Percentiles rank a stretch among this genome's conserved stretches.
Evolutionary conservation across 805 yeast genomes (phyloP).

Genomic region (Lipomyces orientalis): DNA sequence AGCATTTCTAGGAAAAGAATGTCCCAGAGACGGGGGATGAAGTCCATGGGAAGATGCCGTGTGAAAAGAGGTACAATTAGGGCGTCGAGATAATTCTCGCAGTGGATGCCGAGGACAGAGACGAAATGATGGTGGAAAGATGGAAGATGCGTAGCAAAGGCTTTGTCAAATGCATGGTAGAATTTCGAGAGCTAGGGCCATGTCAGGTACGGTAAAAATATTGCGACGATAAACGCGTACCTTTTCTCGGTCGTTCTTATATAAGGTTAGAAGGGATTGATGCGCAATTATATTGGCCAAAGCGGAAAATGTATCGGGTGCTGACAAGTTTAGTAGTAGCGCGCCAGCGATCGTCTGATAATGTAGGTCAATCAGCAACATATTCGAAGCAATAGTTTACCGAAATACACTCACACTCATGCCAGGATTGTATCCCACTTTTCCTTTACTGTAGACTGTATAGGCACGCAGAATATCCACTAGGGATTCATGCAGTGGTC

Average conservation of each 20-base stretch:
- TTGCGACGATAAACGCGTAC: not conserved
- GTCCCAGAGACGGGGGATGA: conserved; percentile 59
- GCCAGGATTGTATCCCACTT: conserved; percentile 46
- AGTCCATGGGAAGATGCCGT: conserved; percentile 53
- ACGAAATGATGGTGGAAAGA: conserved; percentile 58
- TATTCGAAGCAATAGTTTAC: not conserved
- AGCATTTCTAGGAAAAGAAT: conserved; percentile 61
- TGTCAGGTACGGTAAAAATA: not conserved
- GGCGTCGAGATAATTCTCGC: conserved; percentile 53
- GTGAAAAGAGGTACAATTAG: conserved; percentile 54
- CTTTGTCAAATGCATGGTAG: conserved; percentile 54
- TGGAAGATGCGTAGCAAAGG: conserved; percentile 54
- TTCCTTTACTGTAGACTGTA: conserved; percentile 39
- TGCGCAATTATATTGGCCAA: conserved; percentile 50
- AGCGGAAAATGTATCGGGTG: conserved; percentile 50
- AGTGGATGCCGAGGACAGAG: conserved; percentile 49
- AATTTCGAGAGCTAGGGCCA: conserved; percentile 46
- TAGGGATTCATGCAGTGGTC: conserved; percentile 47
- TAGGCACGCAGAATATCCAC: conserved; percentile 47
- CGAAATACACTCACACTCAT: conserved; percentile 40
- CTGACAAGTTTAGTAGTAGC: conserved; percentile 48
- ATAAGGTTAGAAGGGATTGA: conserved; percentile 46
- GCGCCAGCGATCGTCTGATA: conserved; percentile 48
- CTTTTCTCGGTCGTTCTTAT: conserved; percentile 43
- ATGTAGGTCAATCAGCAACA: not conserved